Base-by-base conservation (phyloP, 2,329 filamentous ascomycete species). In the Capronia americana region DNA sequence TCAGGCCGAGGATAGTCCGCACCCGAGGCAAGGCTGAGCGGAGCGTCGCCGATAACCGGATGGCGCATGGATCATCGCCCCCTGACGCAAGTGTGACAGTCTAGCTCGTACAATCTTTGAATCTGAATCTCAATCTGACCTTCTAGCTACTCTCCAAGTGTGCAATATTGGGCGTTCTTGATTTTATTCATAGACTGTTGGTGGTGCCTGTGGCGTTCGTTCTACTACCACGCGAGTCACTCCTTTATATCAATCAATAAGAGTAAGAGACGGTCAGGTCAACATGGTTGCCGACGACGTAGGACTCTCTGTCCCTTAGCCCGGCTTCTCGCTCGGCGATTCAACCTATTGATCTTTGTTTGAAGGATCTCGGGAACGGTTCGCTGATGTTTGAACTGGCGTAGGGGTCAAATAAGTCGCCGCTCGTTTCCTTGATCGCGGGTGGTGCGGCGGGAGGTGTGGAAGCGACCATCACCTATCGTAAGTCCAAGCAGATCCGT, bases 391-490 rank as follows among this genome's bases (percentile, higher is more conserved):
- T 23, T 23, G 4, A 10, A 14, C 34, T 44, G n/a, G n/a, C 20
- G 14, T 20, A 70, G 68, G 57, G 30, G 12, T 61, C 68, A n/a
- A 53, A 61, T 24, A 71, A 71, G 57, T 67, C 69, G 23, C 80
- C 79, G 0, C 73, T 77, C 12, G 76, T 83, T n/a, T 86, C 83
- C 0, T 74, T 86, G 0, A 70, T 83, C 17, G 77, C 85, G 1
- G 85, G 85, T 26, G 83, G 80, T 20, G 70, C 84, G 11, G 85
- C 84, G 5, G 85, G 85, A 12, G 83, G 78, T n/a, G 76, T 85
- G 7, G 85, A 87, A 73, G 83, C 84, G 4, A 77, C 80, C 2
- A 75, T 80, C 23, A 87, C 85, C 55, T 72, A 72, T 54, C 69
- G 68, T 70, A 66, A 68, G 68, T 68, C 20, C 53, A 3, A 10